Conservation (phyloP, 1,139 yeast genomes). For the Candida dubliniensis region DNA sequence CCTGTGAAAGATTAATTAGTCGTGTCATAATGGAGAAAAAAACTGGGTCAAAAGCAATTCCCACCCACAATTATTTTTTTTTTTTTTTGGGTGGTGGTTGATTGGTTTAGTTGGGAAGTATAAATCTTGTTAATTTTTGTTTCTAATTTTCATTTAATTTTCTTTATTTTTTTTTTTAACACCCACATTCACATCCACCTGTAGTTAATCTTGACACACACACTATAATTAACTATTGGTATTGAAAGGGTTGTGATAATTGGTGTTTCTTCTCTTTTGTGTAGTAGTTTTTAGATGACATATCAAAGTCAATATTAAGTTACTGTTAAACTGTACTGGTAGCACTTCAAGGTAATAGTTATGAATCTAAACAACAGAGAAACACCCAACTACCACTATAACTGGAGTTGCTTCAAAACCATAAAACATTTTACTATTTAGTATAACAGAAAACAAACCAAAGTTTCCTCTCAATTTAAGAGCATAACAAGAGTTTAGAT, state of each 20-base stretch:
- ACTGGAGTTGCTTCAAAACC: too few relatives aligned
- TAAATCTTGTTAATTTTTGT: constrained; percentile 1
- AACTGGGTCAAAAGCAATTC: background rate
- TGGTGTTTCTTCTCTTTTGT: background rate
- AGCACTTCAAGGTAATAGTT: too few relatives aligned
- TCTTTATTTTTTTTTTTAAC: background rate
- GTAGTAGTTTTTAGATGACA: background rate
- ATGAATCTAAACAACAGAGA: too few relatives aligned
- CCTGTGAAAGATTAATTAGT: background rate
- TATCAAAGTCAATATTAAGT: too few relatives aligned
- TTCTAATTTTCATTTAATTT: background rate
- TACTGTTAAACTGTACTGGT: too few relatives aligned
- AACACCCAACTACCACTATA: too few relatives aligned
- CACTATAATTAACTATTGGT: background rate
- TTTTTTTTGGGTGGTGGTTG: background rate
- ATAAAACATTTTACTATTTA: too few relatives aligned
- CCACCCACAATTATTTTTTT: background rate
- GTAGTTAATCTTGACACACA: too few relatives aligned
- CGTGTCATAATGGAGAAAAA: background rate
- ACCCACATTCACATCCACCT: too few relatives aligned
- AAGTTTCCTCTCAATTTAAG: background rate
- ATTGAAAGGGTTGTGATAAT: background rate
- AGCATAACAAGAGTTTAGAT: background rate
- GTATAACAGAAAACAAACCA: too few relatives aligned
- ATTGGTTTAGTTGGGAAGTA: background rate